Conservation (phyloP, 257 asterid genomes). For the Penstemon newberryi region DNA sequence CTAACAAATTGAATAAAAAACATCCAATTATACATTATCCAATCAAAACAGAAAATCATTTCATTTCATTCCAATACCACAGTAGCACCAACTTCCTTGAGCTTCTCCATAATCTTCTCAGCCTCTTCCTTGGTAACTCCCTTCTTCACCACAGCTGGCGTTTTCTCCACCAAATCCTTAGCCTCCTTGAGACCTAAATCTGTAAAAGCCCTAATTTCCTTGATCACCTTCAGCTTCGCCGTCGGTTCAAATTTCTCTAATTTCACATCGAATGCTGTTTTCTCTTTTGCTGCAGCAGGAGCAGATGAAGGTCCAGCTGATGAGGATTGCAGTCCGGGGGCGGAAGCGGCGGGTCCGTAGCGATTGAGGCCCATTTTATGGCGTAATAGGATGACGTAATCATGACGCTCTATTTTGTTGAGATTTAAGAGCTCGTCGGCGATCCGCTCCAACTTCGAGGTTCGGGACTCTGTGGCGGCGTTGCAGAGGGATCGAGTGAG, state of each 20-base stretch:
- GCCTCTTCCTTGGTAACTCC: constrained; percentile 52
- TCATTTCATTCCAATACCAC: constrained; percentile 40
- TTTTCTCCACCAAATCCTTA: constrained; percentile 55
- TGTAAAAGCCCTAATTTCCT: constrained; percentile 55
- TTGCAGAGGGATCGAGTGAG: constrained; percentile 46
- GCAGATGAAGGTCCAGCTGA: constrained; percentile 30
- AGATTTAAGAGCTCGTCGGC: constrained; percentile 70
- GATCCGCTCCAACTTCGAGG: constrained; percentile 72
- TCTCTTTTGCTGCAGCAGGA: constrained; percentile 34
- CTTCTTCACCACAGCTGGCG: constrained; percentile 48
- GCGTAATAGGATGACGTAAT: constrained; percentile 59
- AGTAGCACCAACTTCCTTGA: constrained; percentile 52
- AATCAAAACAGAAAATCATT: not conserved
- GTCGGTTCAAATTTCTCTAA: constrained; percentile 50
- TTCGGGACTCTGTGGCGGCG: constrained; percentile 41
- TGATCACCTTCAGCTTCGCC: constrained; percentile 53
- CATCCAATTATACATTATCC: not conserved
- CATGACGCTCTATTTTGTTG: constrained; percentile 72
- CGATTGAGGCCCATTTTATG: constrained; percentile 71
- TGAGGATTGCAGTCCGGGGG: constrained; percentile 36
- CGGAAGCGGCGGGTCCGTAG: constrained; percentile 58
- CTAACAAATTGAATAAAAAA: not conserved
- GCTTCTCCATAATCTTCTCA: constrained; percentile 46
- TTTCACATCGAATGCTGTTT: constrained; percentile 42
- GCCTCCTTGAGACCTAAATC: constrained; percentile 59